These are phyloP conservation scores for Cytospora chrysosperma DNA, from an alignment of 2,329 filamentous ascomycete genomes.

Conservation along the genomic window DNA sequence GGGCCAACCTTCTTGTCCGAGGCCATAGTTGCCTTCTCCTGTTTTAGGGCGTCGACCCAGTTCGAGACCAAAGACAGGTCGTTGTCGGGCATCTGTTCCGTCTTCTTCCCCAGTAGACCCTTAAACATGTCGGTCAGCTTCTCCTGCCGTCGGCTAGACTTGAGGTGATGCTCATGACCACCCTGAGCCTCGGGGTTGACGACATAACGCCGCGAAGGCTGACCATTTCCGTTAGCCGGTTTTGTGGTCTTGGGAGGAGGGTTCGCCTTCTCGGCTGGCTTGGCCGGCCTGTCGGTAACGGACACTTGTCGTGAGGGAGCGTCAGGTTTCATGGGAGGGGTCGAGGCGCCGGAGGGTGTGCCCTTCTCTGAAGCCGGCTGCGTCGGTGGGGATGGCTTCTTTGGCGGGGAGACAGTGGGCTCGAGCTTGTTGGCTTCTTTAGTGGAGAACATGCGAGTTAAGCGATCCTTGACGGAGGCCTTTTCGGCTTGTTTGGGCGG, in stretches of 20 bases:
- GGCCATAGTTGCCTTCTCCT: constrained; percentile 75
- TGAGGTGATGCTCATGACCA: constrained; percentile 83
- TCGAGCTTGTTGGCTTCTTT: constrained; percentile 47
- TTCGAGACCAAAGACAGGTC: constrained; percentile 90
- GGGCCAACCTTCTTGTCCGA: constrained; percentile 75
- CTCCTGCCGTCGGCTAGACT: constrained; percentile 87
- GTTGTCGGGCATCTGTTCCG: constrained; percentile 69
- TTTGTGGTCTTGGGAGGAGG: constrained; percentile 38
- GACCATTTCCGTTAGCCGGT: constrained; percentile 34
- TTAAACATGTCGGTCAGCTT: constrained; percentile 92
- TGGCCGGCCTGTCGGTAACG: constrained; percentile 37
- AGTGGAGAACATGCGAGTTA: constrained; percentile 64
- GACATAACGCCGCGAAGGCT: constrained; percentile 48
- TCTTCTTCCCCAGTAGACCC: constrained; percentile 80
- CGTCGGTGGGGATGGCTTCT: constrained; percentile 18
- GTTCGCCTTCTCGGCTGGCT: constrained; percentile 34
- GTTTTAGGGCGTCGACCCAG: constrained; percentile 92
- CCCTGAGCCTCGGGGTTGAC: constrained; percentile 55
- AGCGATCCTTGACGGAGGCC: constrained; percentile 61
- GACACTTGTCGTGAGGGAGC: constrained; percentile 45
- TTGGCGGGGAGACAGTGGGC: constrained; percentile 16
- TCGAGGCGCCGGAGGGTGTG: constrained; percentile 28
- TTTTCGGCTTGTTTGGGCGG: constrained; percentile 48
- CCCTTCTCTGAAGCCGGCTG: constrained; percentile 22
- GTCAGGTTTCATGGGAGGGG: constrained; percentile 35